Evolutionary conservation across 2,329 filamentous ascomycete species (phyloP), one percentile per base, ranked within the genome.

Genomic region (Cordyceps militaris): DNA sequence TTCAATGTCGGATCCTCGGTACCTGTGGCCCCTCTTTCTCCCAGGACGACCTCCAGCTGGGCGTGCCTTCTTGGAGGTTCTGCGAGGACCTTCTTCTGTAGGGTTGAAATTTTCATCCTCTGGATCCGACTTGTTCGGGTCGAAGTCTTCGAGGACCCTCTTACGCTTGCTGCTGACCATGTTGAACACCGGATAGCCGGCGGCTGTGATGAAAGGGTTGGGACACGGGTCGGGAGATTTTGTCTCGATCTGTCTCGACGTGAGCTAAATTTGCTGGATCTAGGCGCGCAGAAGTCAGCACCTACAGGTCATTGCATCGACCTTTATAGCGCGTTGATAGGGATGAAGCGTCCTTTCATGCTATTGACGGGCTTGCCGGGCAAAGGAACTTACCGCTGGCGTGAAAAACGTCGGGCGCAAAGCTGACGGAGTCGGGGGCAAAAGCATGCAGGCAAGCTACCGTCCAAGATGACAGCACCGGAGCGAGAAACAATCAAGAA

Each of bases 41-140:
- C 68, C 62, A 4, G 71, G 60, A 53, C 65, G 66, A 16, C 67
- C 64, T 38, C 68, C 65, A 55, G 74, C 69, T 30, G 74, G 68
- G 24, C 75, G 74, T 5, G 72, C 65, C 56, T 76, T 77, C 62
- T 76, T 79, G 56, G 70, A 70, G 60, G 61, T 70, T 59, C 73
- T 73, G 14, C 71, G 71, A 16, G 78, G 72, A 30, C 73, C 71
- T 26, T 71, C 74, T 63, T 78, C 76, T 23, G 69, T 66, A 16
- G 83, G 83, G 59, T 84, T 79, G 65, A 87, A 87, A 68, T 85
- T 85, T 62, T 84, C 82, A 66, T 87, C 84, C 51, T 84, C 79
- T 2, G 84, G 76, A 63, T 87, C 84, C 52, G 84, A 87, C 66
- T 84, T 80, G 68, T 86, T 86, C 3, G 81, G 82, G 68, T 87